These are phyloP conservation scores for Penicillium sp. DNA, from an alignment of 2,329 filamentous ascomycete species.

Conservation along the genomic window DNA sequence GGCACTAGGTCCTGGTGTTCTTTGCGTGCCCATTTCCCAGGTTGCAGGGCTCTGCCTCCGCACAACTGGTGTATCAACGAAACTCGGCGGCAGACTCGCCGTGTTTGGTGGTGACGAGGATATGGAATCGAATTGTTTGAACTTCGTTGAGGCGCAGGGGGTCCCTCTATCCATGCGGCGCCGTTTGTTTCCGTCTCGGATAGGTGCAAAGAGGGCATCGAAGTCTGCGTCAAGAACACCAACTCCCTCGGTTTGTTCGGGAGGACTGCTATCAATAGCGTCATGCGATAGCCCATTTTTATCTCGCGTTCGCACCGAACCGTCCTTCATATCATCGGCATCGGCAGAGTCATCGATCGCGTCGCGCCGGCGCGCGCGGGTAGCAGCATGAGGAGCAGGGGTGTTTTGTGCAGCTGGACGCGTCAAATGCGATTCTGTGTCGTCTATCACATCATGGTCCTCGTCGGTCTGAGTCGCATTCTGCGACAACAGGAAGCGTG, in stretches of 20 bases:
- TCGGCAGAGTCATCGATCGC: constrained; percentile 33
- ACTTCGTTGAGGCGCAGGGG: background rate
- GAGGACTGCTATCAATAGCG: constrained; percentile 21
- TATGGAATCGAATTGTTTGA: constrained; percentile 14
- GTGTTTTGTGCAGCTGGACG: constrained; percentile 6
- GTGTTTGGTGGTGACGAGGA: constrained; percentile 22
- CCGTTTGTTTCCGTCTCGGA: constrained; percentile 33
- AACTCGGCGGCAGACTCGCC: background rate
- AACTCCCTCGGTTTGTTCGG: constrained; percentile 4
- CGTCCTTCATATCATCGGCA: constrained; percentile 11
- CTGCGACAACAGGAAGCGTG: constrained; percentile 36
- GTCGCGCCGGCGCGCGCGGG: constrained; percentile 18
- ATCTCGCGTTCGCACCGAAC: background rate
- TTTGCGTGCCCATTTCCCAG: constrained; percentile 8
- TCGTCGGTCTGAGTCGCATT: constrained; percentile 10
- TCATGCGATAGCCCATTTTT: constrained; percentile 6
- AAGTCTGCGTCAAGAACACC: constrained; percentile 26
- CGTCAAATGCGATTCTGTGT: constrained; percentile 18
- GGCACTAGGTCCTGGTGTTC: constrained; percentile 5
- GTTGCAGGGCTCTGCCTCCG: constrained; percentile 5
- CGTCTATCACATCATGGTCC: constrained; percentile 24
- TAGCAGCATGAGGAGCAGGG: constrained; percentile 1
- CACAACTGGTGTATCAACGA: constrained; percentile 9
- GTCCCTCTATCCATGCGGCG: constrained; percentile 26
- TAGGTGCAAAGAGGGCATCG: constrained; percentile 33